Conservation (phyloP, 768 basidiomycete species). For the Chalciporus sphaerocephalus region DNA sequence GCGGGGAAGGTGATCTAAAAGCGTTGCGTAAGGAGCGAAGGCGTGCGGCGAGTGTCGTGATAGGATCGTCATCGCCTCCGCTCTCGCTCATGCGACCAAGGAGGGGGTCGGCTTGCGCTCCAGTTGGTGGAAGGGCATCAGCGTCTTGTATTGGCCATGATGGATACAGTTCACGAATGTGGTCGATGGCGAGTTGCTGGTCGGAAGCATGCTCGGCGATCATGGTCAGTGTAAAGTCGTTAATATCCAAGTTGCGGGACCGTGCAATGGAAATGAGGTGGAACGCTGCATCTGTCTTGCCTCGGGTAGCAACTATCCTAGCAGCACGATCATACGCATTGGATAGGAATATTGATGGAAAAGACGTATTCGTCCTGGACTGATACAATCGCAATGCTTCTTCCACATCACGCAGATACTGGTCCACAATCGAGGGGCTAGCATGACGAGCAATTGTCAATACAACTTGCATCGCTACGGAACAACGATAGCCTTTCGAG, state of each 20-base stretch:
- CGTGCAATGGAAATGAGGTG: constrained; percentile 38
- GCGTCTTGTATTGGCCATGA: constrained; percentile 5
- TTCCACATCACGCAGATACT: constrained; percentile 37
- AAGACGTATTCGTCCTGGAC: not conserved
- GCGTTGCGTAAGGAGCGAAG: constrained; percentile 26
- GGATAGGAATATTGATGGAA: constrained; percentile 10
- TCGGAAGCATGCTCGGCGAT: constrained; percentile 27
- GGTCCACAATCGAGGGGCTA: constrained; percentile 26
- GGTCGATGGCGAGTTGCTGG: constrained; percentile 2
- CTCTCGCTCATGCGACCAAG: too few relatives aligned
- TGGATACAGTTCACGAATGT: constrained; percentile 13
- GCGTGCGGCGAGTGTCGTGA: constrained; percentile 10
- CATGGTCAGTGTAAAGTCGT: constrained; percentile 34
- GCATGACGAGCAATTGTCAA: constrained; percentile 44
- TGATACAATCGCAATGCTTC: constrained; percentile 12
- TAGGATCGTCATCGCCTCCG: too few relatives aligned
- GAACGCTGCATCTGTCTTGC: constrained; percentile 41
- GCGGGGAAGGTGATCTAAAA: constrained; percentile 21
- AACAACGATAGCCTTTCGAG: constrained; percentile 41
- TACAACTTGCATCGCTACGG: constrained; percentile 25
- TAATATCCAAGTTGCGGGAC: constrained; percentile 28
- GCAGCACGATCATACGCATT: constrained; percentile 38
- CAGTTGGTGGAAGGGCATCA: not conserved
- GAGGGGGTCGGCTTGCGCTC: not conserved
- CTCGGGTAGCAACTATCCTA: constrained; percentile 36